Base-by-base conservation (phyloP, 2,329 filamentous ascomycete genomes). In the Juglanconis sp. region DNA sequence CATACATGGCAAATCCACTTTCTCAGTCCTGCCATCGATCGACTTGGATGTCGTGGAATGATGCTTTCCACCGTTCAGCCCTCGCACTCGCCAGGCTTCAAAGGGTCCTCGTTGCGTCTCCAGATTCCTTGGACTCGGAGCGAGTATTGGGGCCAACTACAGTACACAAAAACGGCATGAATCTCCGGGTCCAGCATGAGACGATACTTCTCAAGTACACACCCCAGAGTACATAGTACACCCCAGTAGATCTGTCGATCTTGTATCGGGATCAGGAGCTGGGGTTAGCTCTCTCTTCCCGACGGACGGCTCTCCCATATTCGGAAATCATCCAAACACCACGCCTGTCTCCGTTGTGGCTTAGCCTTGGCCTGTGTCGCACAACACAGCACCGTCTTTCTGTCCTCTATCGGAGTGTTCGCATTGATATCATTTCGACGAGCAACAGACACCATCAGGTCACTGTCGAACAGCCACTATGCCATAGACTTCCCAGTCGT, bases 131-230 rank as follows among this genome's bases (percentile, higher is more conserved):
- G n/a, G n/a, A n/a, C n/a, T n/a, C n/a, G n/a, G n/a, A n/a, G n/a
- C n/a, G n/a, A n/a, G n/a, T n/a, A n/a, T n/a, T n/a, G n/a, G n/a
- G n/a, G n/a, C n/a, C n/a, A n/a, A n/a, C 42, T 48, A 13, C 48
- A 47, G 32, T 60, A 32, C 36, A 42, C 31, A 32, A 40, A 24
- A 53, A 30, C 34, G 38, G 49, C 32, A 52, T 34, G 24, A 52
- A 31, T 15, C 32, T 36, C 49, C 49, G 34, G 49, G 34, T n/a
- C n/a, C n/a, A n/a, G n/a, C n/a, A n/a, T n/a, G n/a, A n/a, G n/a
- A n/a, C n/a, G n/a, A n/a, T 61, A 61, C 59, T 44, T 53, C 10
- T 30, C 38, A 44, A 61, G 59, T 61, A 61, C 59, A n/a, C n/a
- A n/a, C n/a, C n/a, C n/a, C n/a, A n/a, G n/a, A n/a, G n/a, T n/a